Base-by-base conservation (phyloP, 202 grass and related monocot species). In the Musa balbisiana region DNA sequence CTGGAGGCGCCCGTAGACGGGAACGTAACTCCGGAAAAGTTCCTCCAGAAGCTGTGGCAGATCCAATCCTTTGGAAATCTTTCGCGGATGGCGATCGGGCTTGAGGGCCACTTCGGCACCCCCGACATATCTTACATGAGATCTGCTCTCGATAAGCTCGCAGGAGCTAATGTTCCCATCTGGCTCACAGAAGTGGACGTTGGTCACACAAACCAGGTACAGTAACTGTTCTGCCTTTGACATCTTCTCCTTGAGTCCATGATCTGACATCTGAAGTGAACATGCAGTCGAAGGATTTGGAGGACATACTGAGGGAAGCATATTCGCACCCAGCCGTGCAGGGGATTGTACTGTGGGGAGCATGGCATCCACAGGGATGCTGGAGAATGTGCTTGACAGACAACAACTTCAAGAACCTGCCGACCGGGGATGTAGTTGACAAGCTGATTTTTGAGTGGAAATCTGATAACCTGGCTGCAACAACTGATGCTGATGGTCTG, bases 111-210 rank as follows among this genome's bases (percentile, higher is more conserved):
- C n/a, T n/a, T n/a, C n/a, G n/a, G n/a, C n/a, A n/a, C n/a, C n/a
- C n/a, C n/a, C n/a, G 87, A 98, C 74, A 88, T 98, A 54, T 77
- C 91, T 11, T 92, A 93, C 78, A 85, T 90, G 83, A 90, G 88
- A 66, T 73, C 94, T 5, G 79, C 90, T 52, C 73, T 94, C 5
- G 88, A 98, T 82, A 88, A 79, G 1, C 76, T 98, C 12, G 62
- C 88, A 2, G 24, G 29, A 68, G 81, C 85, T 51, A 83, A 83
- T 3, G 23, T 89, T 19, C 87, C 91, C 59, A 79, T 98, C 80
- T 98, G 94, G 94, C 91, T 98, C 50, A 98, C 91, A 10, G 94
- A 98, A 84, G 77, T 94, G 49, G 94, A 98, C 81, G 87, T 89
- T 16, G 62, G 33, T 4, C n/a, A 51, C 8, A 22, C 80, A 16